These are phyloP conservation scores for Stephanodiscus triporus DNA, from an alignment of 108 stramenopile genomes.

Conservation along the genomic window DNA sequence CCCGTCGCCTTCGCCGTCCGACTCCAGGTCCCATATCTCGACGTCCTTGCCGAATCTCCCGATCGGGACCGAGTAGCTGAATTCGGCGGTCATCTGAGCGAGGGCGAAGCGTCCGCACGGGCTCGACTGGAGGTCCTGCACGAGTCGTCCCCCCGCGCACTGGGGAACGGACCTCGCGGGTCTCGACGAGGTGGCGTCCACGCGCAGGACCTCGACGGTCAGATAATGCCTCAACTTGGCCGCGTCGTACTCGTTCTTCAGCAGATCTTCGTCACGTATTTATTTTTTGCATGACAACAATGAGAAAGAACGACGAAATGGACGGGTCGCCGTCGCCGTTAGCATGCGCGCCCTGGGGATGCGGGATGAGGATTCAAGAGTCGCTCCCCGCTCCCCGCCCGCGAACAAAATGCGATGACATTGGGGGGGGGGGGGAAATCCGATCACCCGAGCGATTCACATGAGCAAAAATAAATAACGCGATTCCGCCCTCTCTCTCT, in stretches of 20 bases:
- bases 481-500: too few relatives aligned
- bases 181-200: slow-evolving; percentile 3
- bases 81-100: slow-evolving; percentile 16
- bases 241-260: slow-evolving; percentile 47
- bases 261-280: slow-evolving; percentile 6
- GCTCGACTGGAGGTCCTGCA: slow-evolving; percentile 24
- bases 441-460: background rate
- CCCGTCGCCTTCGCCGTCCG: background rate
- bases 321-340: too few relatives aligned
- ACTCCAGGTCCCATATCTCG: slow-evolving; percentile 39
- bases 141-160: slow-evolving; percentile 17
- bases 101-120: slow-evolving; percentile 33
- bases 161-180: slow-evolving; percentile 10
- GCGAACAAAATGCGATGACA: too few relatives aligned
- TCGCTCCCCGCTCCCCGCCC: too few relatives aligned
- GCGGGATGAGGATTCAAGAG: too few relatives aligned
- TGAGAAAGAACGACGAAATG: background rate
- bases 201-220: slow-evolving; percentile 21
- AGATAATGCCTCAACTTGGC: slow-evolving; percentile 30
- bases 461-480: too few relatives aligned
- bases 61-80: slow-evolving; percentile 44
- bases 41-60: slow-evolving; percentile 31
- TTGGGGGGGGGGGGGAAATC: background rate
- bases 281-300: background rate
- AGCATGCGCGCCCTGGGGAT: background rate